These are phyloP conservation scores for Globisporangium canariense DNA, from an alignment of 352 stramenopile species.

Conservation along the genomic window DNA sequence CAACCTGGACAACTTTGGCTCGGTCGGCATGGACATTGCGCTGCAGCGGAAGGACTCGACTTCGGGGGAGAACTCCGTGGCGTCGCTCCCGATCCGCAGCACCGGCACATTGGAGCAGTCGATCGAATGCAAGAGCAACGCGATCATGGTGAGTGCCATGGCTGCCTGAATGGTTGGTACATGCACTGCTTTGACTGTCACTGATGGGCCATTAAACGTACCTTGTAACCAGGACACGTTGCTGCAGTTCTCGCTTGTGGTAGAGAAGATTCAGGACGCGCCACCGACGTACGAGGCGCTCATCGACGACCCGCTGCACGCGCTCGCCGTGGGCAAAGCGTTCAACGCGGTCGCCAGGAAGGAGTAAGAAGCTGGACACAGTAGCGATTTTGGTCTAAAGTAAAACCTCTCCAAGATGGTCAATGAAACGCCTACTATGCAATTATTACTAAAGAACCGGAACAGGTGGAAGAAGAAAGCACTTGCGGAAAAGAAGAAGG, in stretches of 20 bases:
- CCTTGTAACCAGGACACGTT: constrained; percentile 37
- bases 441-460: too few species aligned
- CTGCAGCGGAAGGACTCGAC: constrained; percentile 24
- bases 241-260: constrained; percentile 53
- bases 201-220: background rate
- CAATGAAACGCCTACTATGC: too few species aligned
- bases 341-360: background rate
- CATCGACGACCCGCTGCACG: constrained; percentile 14
- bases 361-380: background rate
- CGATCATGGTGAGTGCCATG: constrained; percentile 47
- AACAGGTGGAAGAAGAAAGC: too few species aligned
- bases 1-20: constrained; percentile 39
- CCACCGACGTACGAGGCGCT: constrained; percentile 40
- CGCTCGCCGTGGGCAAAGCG: constrained; percentile 9
- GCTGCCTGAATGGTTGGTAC: background rate
- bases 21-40: constrained; percentile 24
- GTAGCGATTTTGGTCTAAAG: too few species aligned
- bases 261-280: constrained; percentile 53
- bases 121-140: constrained; percentile 51
- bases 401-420: too few species aligned
- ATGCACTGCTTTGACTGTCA: background rate
- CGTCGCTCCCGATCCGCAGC: constrained; percentile 18
- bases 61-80: constrained; percentile 1
- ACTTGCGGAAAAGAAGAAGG: too few species aligned
- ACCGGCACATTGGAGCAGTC: constrained; percentile 36